phyloP scores from a whole-genome alignment of 768 basidiomycete genomes.

The Galerina sulciceps region DNA sequence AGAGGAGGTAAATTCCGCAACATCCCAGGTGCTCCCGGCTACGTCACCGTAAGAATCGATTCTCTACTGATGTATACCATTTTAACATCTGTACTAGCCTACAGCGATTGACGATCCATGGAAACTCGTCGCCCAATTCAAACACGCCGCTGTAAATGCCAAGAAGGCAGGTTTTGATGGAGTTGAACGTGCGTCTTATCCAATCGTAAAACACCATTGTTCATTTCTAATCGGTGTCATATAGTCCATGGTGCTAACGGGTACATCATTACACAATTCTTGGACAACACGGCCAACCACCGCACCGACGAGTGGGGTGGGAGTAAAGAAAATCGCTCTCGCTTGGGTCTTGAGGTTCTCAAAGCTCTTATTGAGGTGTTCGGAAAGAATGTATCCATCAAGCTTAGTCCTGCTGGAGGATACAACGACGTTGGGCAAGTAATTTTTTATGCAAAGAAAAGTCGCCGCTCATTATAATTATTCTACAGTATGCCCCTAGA shows the following conservation, averaged over 20 bases:
- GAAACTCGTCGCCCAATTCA: slow-evolving; percentile 40
- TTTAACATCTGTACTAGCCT: slow-evolving; percentile 26
- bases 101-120: slow-evolving; percentile 46
- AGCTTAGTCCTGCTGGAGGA: slow-evolving; percentile 46
- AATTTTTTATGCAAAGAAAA: background rate
- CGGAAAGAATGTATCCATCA: slow-evolving; percentile 48
- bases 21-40: slow-evolving; percentile 40
- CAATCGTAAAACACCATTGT: background rate
- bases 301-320: slow-evolving; percentile 68
- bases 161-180: slow-evolving; percentile 61
- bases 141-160: slow-evolving; percentile 48
- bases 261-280: slow-evolving; percentile 53
- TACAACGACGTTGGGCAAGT: slow-evolving; percentile 49
- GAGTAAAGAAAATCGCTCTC: slow-evolving; percentile 55
- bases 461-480: no score
- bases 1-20: slow-evolving; percentile 43
- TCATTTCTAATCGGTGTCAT: background rate
- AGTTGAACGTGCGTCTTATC: slow-evolving; percentile 42
- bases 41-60: slow-evolving; percentile 38
- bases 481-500: slow-evolving; percentile 43
- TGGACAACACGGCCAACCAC: slow-evolving; percentile 48
- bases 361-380: slow-evolving; percentile 45
- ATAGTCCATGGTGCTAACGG: slow-evolving; percentile 49
- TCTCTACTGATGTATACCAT: background rate
- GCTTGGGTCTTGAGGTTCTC: slow-evolving; percentile 57